phyloP scores from a whole-genome alignment of 2,329 filamentous ascomycete species.

The Penicillium sp. region DNA sequence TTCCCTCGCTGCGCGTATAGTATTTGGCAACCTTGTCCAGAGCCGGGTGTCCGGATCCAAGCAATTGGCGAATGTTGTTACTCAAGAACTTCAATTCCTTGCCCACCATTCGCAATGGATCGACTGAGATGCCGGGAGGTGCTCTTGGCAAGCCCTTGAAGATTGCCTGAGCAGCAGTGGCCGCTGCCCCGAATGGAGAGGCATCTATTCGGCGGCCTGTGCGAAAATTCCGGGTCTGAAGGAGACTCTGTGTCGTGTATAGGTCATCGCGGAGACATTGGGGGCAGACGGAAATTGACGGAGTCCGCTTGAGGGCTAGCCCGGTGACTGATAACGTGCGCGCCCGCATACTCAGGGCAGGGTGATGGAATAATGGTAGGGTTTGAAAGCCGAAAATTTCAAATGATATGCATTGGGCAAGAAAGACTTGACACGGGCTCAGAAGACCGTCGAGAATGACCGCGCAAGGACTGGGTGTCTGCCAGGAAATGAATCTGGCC shows the following conservation, averaged over 20 bases:
- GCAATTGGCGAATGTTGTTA: constrained; percentile 85
- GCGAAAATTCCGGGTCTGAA: constrained; percentile 35
- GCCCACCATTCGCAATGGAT: constrained; percentile 82
- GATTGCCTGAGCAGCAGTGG: constrained; percentile 49
- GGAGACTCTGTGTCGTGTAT: constrained; percentile 16
- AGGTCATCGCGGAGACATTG: constrained; percentile 38
- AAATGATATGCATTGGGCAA: constrained; percentile 7
- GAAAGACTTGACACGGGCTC: neutral
- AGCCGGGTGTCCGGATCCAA: constrained; percentile 89
- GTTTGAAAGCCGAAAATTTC: neutral
- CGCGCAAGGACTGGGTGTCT: constrained; percentile 4
- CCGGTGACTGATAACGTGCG: constrained; percentile 33
- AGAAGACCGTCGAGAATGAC: constrained; percentile 3
- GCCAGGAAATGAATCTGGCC: constrained; percentile 12
- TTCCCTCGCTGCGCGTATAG: constrained; percentile 93
- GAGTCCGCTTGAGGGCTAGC: constrained; percentile 30
- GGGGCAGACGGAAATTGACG: constrained; percentile 34
- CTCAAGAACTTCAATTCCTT: constrained; percentile 97
- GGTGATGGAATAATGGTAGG: constrained; percentile 6
- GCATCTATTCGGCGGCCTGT: constrained; percentile 36
- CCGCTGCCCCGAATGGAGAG: constrained; percentile 40
- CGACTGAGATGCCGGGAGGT: constrained; percentile 61
- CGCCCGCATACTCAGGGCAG: constrained; percentile 33
- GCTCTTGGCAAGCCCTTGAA: constrained; percentile 40
- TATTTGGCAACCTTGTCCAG: constrained; percentile 96